Base-by-base conservation (phyloP, 768 basidiomycete genomes). In the Macrolepiota dolichaula region DNA sequence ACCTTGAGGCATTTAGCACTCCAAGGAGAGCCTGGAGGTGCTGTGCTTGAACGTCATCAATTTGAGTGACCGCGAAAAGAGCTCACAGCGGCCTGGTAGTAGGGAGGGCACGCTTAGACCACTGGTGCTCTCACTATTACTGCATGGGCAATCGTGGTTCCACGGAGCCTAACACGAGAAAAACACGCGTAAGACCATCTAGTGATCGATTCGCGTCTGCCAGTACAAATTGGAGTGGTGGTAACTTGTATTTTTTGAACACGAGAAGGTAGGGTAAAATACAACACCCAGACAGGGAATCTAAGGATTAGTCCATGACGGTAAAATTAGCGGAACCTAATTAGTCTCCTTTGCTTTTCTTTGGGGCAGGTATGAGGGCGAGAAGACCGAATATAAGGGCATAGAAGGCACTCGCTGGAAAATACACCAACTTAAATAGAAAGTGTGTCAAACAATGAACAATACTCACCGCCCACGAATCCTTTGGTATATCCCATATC, bases 301-400 rank as follows among this genome's bases (percentile, higher is more conserved):
- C 42, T 44, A 19, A 19, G 7, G 1, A 44, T 44, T 44, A 44
- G 19, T 44, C 42, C 19, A 44, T 44, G 42, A 1, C 19, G 12
- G 13, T 47, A 10, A 10, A 7, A 32, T 32, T 32, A 24, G 25
- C 4, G 47, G 47, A 22, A 13, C 12, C 11, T 13, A 44, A 13
- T 11, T 54, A 54, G 11, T 37, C 32, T 36, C 15, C 53, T 38
- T 49, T 61, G 10, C 29, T 65, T 42, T 81, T 74, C 71, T 77
- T 82, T 12, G 89, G 89, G 25, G 82, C 81, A 13, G 89, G 88
- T 55, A 92, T 74, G 22, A 92, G 76, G 2, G 89, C 91, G 59
- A 92, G 80, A 37, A 91, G 71, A n/a, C 91, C 91, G 67, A 92
- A 89, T 19, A 76, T 76, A 44, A 91, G 77, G 7, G 84, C 84